Base-by-base conservation (phyloP, 1,139 yeast species). In the Geotrichum reessii region DNA sequence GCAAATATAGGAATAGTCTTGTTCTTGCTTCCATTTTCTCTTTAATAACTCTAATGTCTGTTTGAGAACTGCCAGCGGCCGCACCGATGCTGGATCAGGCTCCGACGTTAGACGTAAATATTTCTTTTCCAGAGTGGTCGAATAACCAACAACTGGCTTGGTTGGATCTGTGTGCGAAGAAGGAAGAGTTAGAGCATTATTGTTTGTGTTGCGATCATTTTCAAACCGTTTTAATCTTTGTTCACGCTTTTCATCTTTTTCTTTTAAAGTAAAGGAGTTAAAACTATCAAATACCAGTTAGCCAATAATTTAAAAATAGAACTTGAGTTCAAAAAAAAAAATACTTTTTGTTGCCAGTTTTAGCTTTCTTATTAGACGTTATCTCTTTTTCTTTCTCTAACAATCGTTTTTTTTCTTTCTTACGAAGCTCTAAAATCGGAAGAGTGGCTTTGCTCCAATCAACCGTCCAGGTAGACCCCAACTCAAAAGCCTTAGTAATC, bases 71-170 rank as follows among this genome's bases (percentile, higher is more conserved):
- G 67, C 68, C 55, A 82, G 76, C 0, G 98, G 97, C 52, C 99
- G 78, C 2, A 93, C 97, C 33, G 79, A 74, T 1, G 81, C 80
- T 0, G 98, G 97, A 63, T 89, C 90, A 0, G 98, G 97, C 52
- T 86, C 97, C 0, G 97, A 88, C 0, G 99, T 93, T 61, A 93
- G 75, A 63, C 99, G 78, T 42, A 90, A 75, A 69, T 90, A 93
- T 55, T 81, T 76, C 70, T 93, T 93, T 65, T 92, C 97, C 40
- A 93, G 69, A 1, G 70, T 76, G 48, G 78, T 78, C 66, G 87
- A 81, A 3, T 81, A 77, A 0, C 99, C 99, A 4, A 86, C 79
- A 6, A 92, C 75, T 0, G 73, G 71, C 33, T 66, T 68, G 14
- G 62, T 55, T 19, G 61, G 58, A 25, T 61, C 52, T n/a, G 50